These are phyloP conservation scores for Nemania serpens DNA, from an alignment of 2,329 filamentous ascomycete species.

Conservation along the genomic window DNA sequence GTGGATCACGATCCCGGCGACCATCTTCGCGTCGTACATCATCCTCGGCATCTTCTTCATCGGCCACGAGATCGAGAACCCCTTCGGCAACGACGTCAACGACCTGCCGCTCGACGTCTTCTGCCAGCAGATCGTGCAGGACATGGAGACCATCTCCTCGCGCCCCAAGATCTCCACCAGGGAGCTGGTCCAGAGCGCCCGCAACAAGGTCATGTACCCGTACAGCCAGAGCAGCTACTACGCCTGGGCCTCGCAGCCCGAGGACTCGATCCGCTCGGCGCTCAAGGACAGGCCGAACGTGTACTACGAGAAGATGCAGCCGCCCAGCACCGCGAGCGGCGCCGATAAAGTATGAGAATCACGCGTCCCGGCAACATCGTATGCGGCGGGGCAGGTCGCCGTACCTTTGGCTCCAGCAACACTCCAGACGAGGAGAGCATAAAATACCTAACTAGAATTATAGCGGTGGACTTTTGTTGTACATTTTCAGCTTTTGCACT, in stretches of 20 bases:
- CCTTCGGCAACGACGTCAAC: conserved; percentile 83
- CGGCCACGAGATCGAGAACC: conserved; percentile 82
- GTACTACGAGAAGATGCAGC: conserved; percentile 4
- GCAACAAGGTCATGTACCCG: conserved; percentile 58
- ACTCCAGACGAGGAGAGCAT: too few species aligned
- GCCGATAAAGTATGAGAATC: conserved; percentile 14
- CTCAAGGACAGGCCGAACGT: conserved; percentile 37
- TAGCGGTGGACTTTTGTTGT: too few species aligned
- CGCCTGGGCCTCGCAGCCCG: conserved; percentile 39
- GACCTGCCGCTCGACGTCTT: conserved; percentile 77
- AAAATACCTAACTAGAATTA: too few species aligned
- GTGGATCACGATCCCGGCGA: conserved; percentile 80
- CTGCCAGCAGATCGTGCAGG: conserved; percentile 73
- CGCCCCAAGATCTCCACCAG: conserved; percentile 54
- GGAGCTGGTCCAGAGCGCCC: conserved; percentile 52
- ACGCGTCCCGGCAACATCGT: too few species aligned
- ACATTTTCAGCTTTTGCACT: too few species aligned
- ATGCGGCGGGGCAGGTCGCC: too few species aligned
- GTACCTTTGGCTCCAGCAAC: too few species aligned
- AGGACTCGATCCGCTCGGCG: conserved; percentile 35
- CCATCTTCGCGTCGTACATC: conserved; percentile 75
- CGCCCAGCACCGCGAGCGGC: not conserved
- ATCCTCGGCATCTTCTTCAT: conserved; percentile 77
- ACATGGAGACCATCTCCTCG: conserved; percentile 75
- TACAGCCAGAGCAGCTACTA: conserved; percentile 41